Evolutionary conservation across 2,329 filamentous ascomycete genomes (phyloP).

Genomic region (Pseudogymnoascus sp.): DNA sequence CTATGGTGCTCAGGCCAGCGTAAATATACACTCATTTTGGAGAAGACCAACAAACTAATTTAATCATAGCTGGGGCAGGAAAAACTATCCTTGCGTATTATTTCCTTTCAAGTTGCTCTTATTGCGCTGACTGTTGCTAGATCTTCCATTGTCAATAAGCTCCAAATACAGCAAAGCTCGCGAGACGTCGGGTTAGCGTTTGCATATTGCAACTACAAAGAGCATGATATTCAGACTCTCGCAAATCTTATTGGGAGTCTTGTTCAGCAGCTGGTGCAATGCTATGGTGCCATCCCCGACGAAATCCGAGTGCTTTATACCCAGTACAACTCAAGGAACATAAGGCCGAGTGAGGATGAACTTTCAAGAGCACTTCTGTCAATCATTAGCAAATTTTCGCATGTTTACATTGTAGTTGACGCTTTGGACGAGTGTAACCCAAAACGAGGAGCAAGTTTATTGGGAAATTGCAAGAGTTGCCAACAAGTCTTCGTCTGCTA

Average conservation of each 20-base stretch:
- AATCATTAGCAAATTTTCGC: conserved; percentile 14
- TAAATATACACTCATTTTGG: background rate
- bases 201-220: conserved; percentile 30
- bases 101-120: background rate
- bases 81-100: background rate
- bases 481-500: background rate
- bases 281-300: background rate
- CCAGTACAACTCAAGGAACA: background rate
- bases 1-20: background rate
- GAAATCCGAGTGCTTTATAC: background rate
- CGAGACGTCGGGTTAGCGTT: conserved; percentile 25
- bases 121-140: background rate
- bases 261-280: conserved; percentile 23
- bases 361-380: conserved; percentile 14
- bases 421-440: conserved; percentile 17
- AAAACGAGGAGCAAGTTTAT: background rate
- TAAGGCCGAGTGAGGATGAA: conserved; percentile 10
- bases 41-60: background rate
- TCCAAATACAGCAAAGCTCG: background rate
- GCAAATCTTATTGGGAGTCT: conserved; percentile 18
- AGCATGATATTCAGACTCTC: conserved; percentile 22
- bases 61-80: background rate
- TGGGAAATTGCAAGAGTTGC: background rate
- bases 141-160: conserved; percentile 11
- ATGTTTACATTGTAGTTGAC: conserved; percentile 16